Evolutionary conservation across 257 asterid species (phyloP).

Genomic region (Przewalskia tangutica): DNA sequence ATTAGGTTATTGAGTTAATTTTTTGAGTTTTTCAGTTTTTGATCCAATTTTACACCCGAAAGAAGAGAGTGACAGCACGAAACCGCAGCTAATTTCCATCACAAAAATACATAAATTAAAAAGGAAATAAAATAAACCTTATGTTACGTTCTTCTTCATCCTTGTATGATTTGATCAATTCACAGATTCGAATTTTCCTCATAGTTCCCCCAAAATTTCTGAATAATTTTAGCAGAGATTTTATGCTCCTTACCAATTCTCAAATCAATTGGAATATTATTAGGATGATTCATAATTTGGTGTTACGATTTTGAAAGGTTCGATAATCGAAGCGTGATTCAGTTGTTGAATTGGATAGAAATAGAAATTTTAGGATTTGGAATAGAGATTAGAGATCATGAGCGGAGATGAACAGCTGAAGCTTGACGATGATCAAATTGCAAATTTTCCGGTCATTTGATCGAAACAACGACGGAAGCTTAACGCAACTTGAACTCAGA

Average conservation of each 20-base stretch:
- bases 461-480: slow-evolving; percentile 63
- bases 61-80: background rate
- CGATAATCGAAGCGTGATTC: background rate
- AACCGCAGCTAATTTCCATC: background rate
- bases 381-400: slow-evolving; percentile 9
- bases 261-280: background rate
- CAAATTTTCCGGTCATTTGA: slow-evolving; percentile 68
- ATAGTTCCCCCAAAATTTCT: no score
- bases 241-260: no score
- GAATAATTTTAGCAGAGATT: no score
- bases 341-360: no score
- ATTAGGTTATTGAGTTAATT: no score
- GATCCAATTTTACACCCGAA: no score
- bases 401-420: slow-evolving; percentile 19
- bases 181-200: background rate
- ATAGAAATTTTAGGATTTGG: no score
- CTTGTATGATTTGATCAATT: background rate
- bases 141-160: background rate
- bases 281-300: background rate
- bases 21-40: no score
- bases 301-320: background rate
- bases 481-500: slow-evolving; percentile 66
- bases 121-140: background rate
- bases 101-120: background rate
- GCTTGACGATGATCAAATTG: slow-evolving; percentile 53